These are phyloP conservation scores for Penicillium janthinellum DNA, from an alignment of 2,329 filamentous ascomycete species.

Conservation along the genomic window DNA sequence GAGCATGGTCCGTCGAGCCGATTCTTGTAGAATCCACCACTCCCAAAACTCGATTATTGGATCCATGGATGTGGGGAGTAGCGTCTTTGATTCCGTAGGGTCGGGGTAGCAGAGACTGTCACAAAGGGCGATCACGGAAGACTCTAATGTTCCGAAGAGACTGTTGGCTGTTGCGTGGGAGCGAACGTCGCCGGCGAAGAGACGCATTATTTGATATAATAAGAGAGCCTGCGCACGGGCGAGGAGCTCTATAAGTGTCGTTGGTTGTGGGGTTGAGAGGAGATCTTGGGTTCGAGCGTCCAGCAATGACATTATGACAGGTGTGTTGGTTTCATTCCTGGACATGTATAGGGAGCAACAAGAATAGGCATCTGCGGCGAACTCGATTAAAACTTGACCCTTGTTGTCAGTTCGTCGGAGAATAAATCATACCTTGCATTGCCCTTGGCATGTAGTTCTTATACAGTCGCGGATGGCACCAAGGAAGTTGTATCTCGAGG, in stretches of 20 bases:
- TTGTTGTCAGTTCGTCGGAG: accelerated
- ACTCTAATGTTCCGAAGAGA: slow-evolving; percentile 31
- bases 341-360: slow-evolving; percentile 57
- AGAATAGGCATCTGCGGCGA: slow-evolving; percentile 51
- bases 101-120: slow-evolving; percentile 23
- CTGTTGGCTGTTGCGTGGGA: slow-evolving; percentile 45
- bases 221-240: slow-evolving; percentile 53
- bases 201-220: slow-evolving; percentile 53
- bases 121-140: slow-evolving; percentile 24
- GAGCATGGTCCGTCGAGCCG: slow-evolving; percentile 55
- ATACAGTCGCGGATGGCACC: slow-evolving; percentile 58
- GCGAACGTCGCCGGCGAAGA: slow-evolving; percentile 56
- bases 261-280: slow-evolving; percentile 35
- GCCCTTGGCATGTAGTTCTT: slow-evolving; percentile 53
- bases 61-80: slow-evolving; percentile 39
- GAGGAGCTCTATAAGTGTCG: slow-evolving; percentile 34
- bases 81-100: slow-evolving; percentile 7
- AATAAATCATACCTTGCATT: slow-evolving; percentile 49
- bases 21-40: slow-evolving; percentile 58
- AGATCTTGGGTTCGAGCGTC: slow-evolving; percentile 50
- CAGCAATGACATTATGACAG: slow-evolving; percentile 54
- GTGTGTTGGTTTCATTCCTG: slow-evolving; percentile 52
- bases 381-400: not conserved
- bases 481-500: slow-evolving; percentile 53
- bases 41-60: slow-evolving; percentile 52